phyloP scores from a whole-genome alignment of 257 asterid species.

The Solanum virginianum region DNA sequence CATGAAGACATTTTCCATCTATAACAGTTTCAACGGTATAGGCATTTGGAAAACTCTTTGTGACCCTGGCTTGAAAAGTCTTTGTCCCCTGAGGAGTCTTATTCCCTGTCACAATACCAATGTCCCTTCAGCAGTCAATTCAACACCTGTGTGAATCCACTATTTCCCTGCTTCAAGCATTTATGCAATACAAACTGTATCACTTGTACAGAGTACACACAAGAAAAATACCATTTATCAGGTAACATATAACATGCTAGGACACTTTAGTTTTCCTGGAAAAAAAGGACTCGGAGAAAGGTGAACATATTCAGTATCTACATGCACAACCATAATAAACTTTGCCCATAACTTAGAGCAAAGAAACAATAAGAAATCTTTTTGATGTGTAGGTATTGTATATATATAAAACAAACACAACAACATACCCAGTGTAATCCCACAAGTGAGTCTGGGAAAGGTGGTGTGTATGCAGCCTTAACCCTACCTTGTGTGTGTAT shows the following conservation, averaged over 20 bases:
- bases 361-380: neutral
- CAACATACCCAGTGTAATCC: neutral
- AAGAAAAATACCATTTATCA: neutral
- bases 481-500: neutral
- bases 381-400: neutral
- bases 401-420: neutral
- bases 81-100: conserved; percentile 46
- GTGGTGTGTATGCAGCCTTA: neutral
- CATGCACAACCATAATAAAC: neutral
- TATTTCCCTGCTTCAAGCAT: neutral
- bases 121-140: neutral
- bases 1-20: conserved; percentile 81
- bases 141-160: neutral
- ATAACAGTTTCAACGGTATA: conserved; percentile 75
- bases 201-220: neutral
- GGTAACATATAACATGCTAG: neutral
- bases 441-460: neutral
- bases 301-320: neutral
- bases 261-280: neutral
- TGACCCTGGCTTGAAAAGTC: conserved; percentile 77
- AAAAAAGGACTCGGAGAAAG: neutral
- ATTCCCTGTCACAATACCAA: conserved; percentile 36
- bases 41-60: conserved; percentile 50
- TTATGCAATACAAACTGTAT: neutral
- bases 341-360: neutral